Evolutionary conservation across 1,284 basidiomycete species (phyloP).

Genomic region (Boletus holoroseus): DNA sequence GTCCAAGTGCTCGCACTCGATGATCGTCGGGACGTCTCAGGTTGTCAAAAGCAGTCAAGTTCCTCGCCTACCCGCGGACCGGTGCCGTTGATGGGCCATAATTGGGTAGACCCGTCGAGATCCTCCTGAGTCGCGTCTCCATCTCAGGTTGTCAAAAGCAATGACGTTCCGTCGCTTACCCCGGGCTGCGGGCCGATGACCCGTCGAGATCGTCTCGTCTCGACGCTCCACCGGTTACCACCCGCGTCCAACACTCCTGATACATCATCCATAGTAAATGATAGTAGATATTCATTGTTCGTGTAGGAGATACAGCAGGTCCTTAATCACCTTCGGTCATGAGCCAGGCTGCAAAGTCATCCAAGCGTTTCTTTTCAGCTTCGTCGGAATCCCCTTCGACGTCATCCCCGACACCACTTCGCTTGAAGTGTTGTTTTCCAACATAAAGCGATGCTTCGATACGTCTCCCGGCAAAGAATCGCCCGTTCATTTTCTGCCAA

Average conservation of each 20-base stretch:
- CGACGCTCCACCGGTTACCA: too few relatives aligned
- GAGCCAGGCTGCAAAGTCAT: constrained; percentile 86
- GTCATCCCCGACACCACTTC: constrained; percentile 60
- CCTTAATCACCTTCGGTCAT: constrained; percentile 63
- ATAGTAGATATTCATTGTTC: background rate
- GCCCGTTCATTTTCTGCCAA: constrained; percentile 87
- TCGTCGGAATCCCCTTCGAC: constrained; percentile 60
- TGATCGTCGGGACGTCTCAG: background rate
- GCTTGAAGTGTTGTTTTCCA: constrained; percentile 78
- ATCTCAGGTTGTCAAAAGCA: too few relatives aligned
- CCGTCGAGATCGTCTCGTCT: too few relatives aligned
- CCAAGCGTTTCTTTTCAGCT: constrained; percentile 76
- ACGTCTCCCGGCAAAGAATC: constrained; percentile 84
- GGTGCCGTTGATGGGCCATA: background rate
- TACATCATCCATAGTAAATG: background rate
- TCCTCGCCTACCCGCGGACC: background rate
- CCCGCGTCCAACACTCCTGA: too few relatives aligned
- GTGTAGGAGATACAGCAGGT: background rate
- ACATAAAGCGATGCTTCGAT: constrained; percentile 78
- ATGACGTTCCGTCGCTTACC: too few relatives aligned
- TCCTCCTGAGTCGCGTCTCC: too few relatives aligned
- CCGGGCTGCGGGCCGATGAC: too few relatives aligned
- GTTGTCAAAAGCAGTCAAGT: background rate
- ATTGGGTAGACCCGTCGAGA: too few relatives aligned
- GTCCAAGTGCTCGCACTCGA: background rate